Conservation (phyloP, 2,329 filamentous ascomycete species). For the Botrytis cinerea region DNA sequence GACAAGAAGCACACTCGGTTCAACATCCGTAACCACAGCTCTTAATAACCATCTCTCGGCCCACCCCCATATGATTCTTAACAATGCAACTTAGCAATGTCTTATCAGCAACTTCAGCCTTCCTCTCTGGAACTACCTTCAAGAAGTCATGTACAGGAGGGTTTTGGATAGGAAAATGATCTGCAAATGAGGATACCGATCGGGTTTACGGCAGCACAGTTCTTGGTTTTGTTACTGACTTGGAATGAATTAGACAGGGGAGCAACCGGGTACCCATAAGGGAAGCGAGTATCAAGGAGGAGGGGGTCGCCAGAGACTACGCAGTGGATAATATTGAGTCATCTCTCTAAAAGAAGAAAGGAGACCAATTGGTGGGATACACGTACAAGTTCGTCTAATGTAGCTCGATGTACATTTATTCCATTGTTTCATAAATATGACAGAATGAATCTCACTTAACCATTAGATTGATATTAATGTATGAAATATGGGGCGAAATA, state of each 20-base stretch:
- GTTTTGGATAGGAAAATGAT: slow-evolving; percentile 4
- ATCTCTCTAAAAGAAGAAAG: background rate
- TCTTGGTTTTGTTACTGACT: background rate
- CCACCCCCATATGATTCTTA: background rate
- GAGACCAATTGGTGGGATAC: background rate
- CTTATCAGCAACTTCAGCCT: background rate
- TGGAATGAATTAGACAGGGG: background rate
- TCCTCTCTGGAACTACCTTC: background rate
- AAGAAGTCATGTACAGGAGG: background rate
- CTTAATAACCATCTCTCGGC: background rate
- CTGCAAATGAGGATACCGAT: background rate
- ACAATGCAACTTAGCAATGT: background rate
- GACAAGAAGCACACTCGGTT: background rate
- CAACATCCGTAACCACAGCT: slow-evolving; percentile 1
- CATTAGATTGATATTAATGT: background rate
- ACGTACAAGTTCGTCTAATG: background rate
- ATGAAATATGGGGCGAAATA: slow-evolving; percentile 6
- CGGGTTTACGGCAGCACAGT: background rate
- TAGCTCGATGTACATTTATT: background rate
- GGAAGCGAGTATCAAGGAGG: background rate
- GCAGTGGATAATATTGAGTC: background rate
- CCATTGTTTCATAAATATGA: background rate
- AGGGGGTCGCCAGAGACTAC: background rate
- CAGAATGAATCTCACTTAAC: background rate
- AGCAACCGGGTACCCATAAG: background rate